These are phyloP conservation scores for Canariomyces notabilis DNA, from an alignment of 2,329 filamentous ascomycete species.

Conservation along the genomic window DNA sequence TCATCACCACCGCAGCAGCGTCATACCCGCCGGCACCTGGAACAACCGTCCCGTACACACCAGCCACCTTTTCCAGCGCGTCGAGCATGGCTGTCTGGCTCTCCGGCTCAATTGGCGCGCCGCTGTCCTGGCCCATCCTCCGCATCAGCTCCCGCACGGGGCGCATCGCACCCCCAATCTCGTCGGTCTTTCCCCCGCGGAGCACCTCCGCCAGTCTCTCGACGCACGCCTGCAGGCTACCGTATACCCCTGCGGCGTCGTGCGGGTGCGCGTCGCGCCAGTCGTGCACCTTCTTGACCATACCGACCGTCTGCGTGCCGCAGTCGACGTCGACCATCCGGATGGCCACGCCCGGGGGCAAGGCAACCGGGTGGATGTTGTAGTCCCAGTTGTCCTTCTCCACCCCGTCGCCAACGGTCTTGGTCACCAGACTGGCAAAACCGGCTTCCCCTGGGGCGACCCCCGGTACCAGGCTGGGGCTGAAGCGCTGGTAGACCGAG, in stretches of 20 bases:
- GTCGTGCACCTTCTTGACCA: conserved; percentile 86
- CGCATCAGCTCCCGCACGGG: conserved; percentile 60
- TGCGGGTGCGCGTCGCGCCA: conserved; percentile 67
- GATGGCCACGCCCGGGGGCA: conserved; percentile 70
- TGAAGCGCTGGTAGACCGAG: conserved; percentile 89
- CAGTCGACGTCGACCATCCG: conserved; percentile 97
- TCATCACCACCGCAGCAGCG: conserved; percentile 75
- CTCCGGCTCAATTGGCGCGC: conserved; percentile 82
- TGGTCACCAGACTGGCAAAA: conserved; percentile 62
- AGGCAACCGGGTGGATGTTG: conserved; percentile 64
- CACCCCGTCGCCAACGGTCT: conserved; percentile 57
- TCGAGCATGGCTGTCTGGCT: conserved; percentile 83
- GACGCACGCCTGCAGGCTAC: conserved; percentile 67
- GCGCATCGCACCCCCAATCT: conserved; percentile 44
- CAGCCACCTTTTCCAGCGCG: conserved; percentile 61
- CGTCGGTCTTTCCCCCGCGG: conserved; percentile 41
- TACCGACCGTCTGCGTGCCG: conserved; percentile 85
- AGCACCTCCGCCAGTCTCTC: conserved; percentile 64
- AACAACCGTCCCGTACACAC: conserved; percentile 86
- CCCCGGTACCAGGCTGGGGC: conserved; percentile 63
- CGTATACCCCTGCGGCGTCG: conserved; percentile 68
- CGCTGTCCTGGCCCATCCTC: conserved; percentile 67
- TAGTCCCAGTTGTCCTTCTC: conserved; percentile 66
- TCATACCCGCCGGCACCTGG: conserved; percentile 93
- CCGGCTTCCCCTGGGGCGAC: conserved; percentile 60